Base-by-base conservation (phyloP, 2,329 filamentous ascomycete species). In the Stagonosporopsis rhizophila region DNA sequence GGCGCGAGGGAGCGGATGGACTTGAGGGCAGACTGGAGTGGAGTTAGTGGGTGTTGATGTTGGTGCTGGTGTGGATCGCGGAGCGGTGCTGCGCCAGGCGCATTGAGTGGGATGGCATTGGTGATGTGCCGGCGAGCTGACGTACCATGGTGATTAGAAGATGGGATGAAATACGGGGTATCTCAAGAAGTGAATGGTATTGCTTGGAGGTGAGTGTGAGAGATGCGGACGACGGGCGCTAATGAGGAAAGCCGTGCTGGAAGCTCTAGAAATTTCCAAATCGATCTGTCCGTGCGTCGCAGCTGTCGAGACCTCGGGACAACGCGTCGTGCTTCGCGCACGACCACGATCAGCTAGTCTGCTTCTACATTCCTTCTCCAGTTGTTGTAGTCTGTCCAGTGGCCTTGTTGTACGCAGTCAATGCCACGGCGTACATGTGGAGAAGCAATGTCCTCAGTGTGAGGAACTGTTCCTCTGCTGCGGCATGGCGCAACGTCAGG, bases 1-100 rank as follows among this genome's bases (percentile, higher is more conserved):
- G 95, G 95, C 58, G 89, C 90, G 72, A 99, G 93, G 74, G 89
- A 88, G 82, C 94, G 95, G 87, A 99, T 93, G 78, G 90, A 96
- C 80, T 94, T 95, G 83, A 98, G 87, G 66, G 93, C 86, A 69
- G 79, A 74, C 71, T 74, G 27, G n/a, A 23, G 19, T 9, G 17
- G 14, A 27, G 48, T 52, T 35, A 57, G 39, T 27, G 15, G 25
- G 27, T 32, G 23, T 27, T 20, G 25, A 11, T 44, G 7, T 11
- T 38, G 27, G 15, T 32, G 47, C 25, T n/a, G 46, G 48, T 34
- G 44, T 44, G 41, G 46, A 7, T 41, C 15, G 30, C 30, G 6
- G 30, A 32, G 30, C 15, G 30, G 4, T 15, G 30, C 30, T 15
- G 14, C 12, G 14, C 6, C 30, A 32, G 14, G 30, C 30, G 30